A percentile compares a stretch with the other conserved stretches of the same genome.
phyloP scores from a whole-genome alignment of 2,329 filamentous ascomycete species.

The Calycina herbarum region DNA sequence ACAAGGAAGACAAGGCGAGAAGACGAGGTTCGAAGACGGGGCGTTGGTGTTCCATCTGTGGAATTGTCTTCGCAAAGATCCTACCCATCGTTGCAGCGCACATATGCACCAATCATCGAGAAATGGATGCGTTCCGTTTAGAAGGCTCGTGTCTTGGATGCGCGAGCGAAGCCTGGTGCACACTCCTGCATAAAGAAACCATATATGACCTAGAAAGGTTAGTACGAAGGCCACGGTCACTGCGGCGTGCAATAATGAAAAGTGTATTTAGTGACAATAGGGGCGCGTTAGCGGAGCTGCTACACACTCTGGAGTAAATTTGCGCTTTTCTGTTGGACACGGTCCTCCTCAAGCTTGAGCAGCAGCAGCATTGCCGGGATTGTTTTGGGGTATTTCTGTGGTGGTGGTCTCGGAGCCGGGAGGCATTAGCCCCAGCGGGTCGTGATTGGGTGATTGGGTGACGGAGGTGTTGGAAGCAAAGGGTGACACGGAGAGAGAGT shows the following conservation, averaged over 20 bases:
- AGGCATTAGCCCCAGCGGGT: not conserved
- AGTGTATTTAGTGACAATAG: not conserved
- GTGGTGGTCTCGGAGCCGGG: not conserved
- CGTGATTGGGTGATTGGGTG: not conserved
- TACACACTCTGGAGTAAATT: constrained; percentile 1
- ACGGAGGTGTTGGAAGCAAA: constrained; percentile 10
- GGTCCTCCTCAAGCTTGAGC: not conserved
- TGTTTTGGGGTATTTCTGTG: not conserved
- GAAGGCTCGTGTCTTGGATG: constrained; percentile 16
- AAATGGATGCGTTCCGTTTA: constrained; percentile 25
- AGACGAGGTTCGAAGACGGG: constrained; percentile 1
- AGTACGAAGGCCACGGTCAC: not conserved
- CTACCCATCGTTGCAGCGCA: constrained; percentile 1
- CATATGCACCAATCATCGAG: constrained; percentile 6
- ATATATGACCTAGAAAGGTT: not conserved
- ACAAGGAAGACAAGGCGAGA: constrained; percentile 11
- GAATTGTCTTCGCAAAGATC: constrained; percentile 5
- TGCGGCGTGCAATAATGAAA: not conserved
- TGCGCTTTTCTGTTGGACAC: not conserved
- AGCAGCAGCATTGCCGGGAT: not conserved
- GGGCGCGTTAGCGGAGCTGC: not conserved
- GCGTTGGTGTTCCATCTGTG: constrained; percentile 10
- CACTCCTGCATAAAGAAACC: constrained; percentile 1
- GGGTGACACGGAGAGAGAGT: constrained; percentile 18
- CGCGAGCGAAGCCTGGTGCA: constrained; percentile 15